These are phyloP conservation scores for Linum tenue DNA, from an alignment of 345 rosid genomes.

Conservation along the genomic window DNA sequence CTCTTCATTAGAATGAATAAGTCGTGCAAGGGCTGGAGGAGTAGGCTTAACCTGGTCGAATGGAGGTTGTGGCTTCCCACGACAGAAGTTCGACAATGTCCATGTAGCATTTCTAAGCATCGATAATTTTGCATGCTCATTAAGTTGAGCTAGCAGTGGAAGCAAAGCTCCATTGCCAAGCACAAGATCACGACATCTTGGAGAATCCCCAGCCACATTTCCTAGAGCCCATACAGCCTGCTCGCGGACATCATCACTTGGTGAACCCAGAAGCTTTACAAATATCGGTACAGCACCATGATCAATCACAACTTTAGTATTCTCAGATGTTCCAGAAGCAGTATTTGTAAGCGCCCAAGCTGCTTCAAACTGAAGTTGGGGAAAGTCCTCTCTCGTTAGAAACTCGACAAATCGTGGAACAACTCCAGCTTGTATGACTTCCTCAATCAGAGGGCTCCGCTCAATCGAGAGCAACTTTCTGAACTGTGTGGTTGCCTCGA, in stretches of 20 bases:
- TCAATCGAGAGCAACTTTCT: conserved; percentile 4
- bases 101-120: conserved; percentile 88
- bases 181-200: conserved; percentile 69
- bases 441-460: conserved; percentile 5
- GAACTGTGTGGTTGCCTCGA: background rate
- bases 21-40: conserved; percentile 58
- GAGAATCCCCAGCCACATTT: conserved; percentile 86
- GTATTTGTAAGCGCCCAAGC: conserved; percentile 8
- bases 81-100: conserved; percentile 78
- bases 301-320: conserved; percentile 6
- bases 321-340: conserved; percentile 9
- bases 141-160: conserved; percentile 55
- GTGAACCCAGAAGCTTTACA: conserved; percentile 5
- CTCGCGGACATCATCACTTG: conserved; percentile 7
- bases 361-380: conserved; percentile 8
- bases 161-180: conserved; percentile 50
- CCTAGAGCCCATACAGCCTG: conserved; percentile 89
- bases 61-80: conserved; percentile 74
- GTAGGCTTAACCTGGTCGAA: conserved; percentile 75
- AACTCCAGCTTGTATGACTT: conserved; percentile 8
- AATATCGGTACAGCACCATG: conserved; percentile 4
- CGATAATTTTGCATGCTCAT: conserved; percentile 63
- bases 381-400: conserved; percentile 1
- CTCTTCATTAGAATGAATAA: conserved; percentile 63
- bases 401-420: conserved; percentile 7